phyloP scores from a whole-genome alignment of 352 stramenopile species.

The Globisporangium megalacanthum region DNA sequence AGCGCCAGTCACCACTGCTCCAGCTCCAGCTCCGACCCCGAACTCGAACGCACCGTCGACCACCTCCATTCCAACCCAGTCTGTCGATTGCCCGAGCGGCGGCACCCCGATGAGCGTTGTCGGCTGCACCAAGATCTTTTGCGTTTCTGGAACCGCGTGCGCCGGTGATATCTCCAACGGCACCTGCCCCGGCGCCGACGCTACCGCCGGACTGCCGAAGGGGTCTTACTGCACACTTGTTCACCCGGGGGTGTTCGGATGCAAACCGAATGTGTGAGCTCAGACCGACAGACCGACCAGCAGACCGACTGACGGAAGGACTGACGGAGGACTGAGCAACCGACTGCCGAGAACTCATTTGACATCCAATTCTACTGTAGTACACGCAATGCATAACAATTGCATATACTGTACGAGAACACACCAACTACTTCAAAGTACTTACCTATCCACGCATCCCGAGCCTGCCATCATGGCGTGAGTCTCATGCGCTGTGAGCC shows the following conservation, averaged over 20 bases:
- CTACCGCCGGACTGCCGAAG: constrained; percentile 6
- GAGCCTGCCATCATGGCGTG: no score
- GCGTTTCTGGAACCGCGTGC: constrained; percentile 14
- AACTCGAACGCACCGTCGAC: neutral
- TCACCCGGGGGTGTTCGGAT: constrained; percentile 7
- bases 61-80: neutral
- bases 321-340: no score
- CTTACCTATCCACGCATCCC: no score
- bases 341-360: no score
- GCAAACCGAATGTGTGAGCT: constrained; percentile 10
- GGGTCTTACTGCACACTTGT: constrained; percentile 11
- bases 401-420: no score
- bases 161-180: constrained; percentile 4
- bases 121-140: constrained; percentile 18
- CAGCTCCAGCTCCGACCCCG: neutral
- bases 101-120: constrained; percentile 7
- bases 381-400: no score
- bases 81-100: constrained; percentile 4
- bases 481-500: no score
- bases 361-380: no score
- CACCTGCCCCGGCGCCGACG: constrained; percentile 2
- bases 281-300: neutral
- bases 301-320: neutral
- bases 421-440: no score
- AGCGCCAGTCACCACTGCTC: constrained; percentile 1